phyloP scores from a whole-genome alignment of 139 green algal genomes.

The Coelastrella sp. region DNA sequence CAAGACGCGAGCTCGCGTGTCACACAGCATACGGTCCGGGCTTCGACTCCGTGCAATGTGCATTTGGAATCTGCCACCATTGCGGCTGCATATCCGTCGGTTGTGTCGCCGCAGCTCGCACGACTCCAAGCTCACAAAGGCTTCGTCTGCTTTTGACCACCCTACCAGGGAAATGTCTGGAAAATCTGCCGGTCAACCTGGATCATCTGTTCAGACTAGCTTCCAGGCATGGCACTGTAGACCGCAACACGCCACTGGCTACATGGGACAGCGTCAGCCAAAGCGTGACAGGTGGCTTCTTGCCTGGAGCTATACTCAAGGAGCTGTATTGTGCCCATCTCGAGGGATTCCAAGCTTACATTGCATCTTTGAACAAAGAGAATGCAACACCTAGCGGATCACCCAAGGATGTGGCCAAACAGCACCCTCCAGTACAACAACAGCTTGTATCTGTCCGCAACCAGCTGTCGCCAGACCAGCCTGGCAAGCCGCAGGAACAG shows the following conservation, averaged over 20 bases:
- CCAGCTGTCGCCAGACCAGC: neutral
- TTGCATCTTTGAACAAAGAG: neutral
- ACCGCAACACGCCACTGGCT: neutral
- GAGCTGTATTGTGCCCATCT: neutral
- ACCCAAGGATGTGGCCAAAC: neutral
- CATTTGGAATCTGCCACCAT: neutral
- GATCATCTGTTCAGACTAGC: neutral
- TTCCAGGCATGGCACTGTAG: neutral
- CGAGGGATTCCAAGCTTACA: neutral
- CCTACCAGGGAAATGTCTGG: neutral
- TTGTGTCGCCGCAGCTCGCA: no score
- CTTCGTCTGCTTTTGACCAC: no score
- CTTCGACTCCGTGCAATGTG: neutral
- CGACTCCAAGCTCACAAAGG: no score
- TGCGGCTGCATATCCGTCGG: no score
- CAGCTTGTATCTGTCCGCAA: neutral
- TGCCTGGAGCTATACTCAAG: neutral
- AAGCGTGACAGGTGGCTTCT: neutral
- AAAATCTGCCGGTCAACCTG: neutral
- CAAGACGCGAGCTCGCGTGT: neutral
- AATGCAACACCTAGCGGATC: neutral
- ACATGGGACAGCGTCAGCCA: neutral
- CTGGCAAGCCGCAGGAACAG: neutral
- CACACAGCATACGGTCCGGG: neutral
- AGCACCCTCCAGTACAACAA: neutral